Evolutionary conservation across 495 filamentous ascomycete species (phyloP).

Genomic region (Lasiosphaeria miniovina): DNA sequence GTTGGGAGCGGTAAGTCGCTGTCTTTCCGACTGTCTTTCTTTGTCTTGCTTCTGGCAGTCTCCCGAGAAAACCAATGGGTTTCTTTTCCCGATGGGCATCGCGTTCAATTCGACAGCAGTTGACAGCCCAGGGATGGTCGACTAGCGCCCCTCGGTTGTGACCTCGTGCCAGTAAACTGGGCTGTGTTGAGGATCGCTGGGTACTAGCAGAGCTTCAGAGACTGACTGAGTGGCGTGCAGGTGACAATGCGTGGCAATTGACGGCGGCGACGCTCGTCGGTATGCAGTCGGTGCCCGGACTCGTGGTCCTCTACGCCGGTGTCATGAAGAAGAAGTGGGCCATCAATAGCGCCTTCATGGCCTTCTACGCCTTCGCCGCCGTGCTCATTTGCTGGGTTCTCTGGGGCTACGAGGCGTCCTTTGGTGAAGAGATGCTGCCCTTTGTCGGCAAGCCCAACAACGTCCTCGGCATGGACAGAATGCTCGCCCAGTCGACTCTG

Average conservation of each 20-base stretch:
- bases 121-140: no score
- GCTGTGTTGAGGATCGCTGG: no score
- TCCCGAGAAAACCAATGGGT: background rate
- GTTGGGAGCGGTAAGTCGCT: constrained; percentile 10
- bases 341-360: constrained; percentile 57
- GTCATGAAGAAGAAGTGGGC: constrained; percentile 58
- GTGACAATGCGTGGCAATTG: constrained; percentile 57
- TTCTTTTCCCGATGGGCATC: no score
- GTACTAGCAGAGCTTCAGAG: background rate
- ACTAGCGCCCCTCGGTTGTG: no score
- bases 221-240: constrained; percentile 18
- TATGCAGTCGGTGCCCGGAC: constrained; percentile 52
- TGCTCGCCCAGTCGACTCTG: constrained; percentile 44
- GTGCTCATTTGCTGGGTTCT: constrained; percentile 57
- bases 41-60: background rate
- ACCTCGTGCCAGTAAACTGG: no score
- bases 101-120: no score
- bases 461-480: constrained; percentile 44
- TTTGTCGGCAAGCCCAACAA: constrained; percentile 52
- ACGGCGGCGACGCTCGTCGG: constrained; percentile 54
- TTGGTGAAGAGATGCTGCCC: constrained; percentile 51
- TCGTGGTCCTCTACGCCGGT: constrained; percentile 55
- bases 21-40: background rate
- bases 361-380: constrained; percentile 53
- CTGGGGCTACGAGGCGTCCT: constrained; percentile 53